A percentile compares a stretch with the other conserved stretches of the same genome.
phyloP scores from a whole-genome alignment of 176 grass and related monocot species.

The Paspalum vaginatum region DNA sequence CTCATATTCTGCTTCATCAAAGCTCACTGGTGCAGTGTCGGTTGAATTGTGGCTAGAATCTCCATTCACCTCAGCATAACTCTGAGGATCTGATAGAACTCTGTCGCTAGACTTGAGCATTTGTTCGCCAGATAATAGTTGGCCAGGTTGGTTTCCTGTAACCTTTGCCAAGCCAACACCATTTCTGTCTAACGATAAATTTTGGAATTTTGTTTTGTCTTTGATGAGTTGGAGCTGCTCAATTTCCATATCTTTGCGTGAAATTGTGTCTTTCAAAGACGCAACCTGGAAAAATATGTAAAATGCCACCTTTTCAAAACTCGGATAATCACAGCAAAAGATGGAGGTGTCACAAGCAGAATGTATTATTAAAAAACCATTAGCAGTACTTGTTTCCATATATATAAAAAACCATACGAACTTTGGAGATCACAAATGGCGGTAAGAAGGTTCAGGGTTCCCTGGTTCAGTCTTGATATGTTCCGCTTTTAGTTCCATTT shows the following conservation, averaged over 20 bases:
- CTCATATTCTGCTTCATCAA: conserved; percentile 65
- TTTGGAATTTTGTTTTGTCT: conserved; percentile 53
- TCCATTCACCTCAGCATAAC: conserved; percentile 57
- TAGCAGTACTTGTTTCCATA: conserved; percentile 15
- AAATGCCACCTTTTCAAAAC: conserved; percentile 26
- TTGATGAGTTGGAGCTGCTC: conserved; percentile 76
- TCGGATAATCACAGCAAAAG: conserved; percentile 8
- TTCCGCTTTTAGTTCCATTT: not conserved
- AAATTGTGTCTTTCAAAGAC: conserved; percentile 83
- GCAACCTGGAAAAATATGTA: conserved; percentile 63
- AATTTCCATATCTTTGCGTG: conserved; percentile 86
- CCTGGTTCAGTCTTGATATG: not conserved
- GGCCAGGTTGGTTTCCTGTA: conserved; percentile 27
- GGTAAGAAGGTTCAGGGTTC: not conserved
- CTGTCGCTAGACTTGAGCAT: conserved; percentile 29
- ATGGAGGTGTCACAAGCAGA: not conserved
- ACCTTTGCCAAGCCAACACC: conserved; percentile 37
- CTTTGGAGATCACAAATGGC: not conserved
- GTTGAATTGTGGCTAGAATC: conserved; percentile 34
- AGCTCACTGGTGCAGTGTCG: conserved; percentile 23
- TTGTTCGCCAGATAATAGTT: conserved; percentile 20
- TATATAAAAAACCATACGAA: not conserved
- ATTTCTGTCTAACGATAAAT: conserved; percentile 42
- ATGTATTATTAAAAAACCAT: conserved; percentile 5
- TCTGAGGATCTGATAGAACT: conserved; percentile 52